A percentile compares a stretch with the other conserved stretches of the same genome.
Conservation (phyloP, 1,284 basidiomycete species). For the Boletus smithii region DNA sequence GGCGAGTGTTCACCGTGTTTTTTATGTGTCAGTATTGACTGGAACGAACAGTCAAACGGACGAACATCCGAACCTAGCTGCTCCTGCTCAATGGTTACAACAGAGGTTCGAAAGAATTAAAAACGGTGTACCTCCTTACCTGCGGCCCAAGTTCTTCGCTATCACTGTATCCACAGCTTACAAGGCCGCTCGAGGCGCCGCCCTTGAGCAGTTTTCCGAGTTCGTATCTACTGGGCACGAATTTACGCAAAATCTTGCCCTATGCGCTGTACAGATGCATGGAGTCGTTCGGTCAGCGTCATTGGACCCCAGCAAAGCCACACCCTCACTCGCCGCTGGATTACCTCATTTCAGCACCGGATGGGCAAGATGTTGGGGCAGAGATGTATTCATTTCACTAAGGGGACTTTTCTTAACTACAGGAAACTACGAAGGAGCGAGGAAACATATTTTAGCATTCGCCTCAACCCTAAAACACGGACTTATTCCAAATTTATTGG, state of each 20-base stretch:
- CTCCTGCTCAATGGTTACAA: slow-evolving; percentile 79
- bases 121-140: slow-evolving; percentile 70
- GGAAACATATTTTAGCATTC: slow-evolving; percentile 85
- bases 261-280: slow-evolving; percentile 90
- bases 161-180: slow-evolving; percentile 87
- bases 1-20: slow-evolving; percentile 47
- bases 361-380: slow-evolving; percentile 97
- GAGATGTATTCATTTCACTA: slow-evolving; percentile 92
- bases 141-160: slow-evolving; percentile 93
- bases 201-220: slow-evolving; percentile 82
- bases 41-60: slow-evolving; percentile 56
- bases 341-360: slow-evolving; percentile 87
- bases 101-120: slow-evolving; percentile 81
- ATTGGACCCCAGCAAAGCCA: slow-evolving; percentile 64
- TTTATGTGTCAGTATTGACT: not conserved
- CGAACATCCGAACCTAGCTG: slow-evolving; percentile 62
- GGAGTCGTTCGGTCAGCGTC: slow-evolving; percentile 87
- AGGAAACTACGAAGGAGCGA: slow-evolving; percentile 83
- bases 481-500: slow-evolving; percentile 89
- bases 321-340: slow-evolving; percentile 88
- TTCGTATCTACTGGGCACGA: slow-evolving; percentile 80
- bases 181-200: slow-evolving; percentile 79
- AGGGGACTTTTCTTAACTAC: slow-evolving; percentile 91
- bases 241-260: slow-evolving; percentile 87
- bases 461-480: slow-evolving; percentile 86